Evolutionary conservation across 345 rosid species (phyloP).

Genomic region (Turritis glabra): DNA sequence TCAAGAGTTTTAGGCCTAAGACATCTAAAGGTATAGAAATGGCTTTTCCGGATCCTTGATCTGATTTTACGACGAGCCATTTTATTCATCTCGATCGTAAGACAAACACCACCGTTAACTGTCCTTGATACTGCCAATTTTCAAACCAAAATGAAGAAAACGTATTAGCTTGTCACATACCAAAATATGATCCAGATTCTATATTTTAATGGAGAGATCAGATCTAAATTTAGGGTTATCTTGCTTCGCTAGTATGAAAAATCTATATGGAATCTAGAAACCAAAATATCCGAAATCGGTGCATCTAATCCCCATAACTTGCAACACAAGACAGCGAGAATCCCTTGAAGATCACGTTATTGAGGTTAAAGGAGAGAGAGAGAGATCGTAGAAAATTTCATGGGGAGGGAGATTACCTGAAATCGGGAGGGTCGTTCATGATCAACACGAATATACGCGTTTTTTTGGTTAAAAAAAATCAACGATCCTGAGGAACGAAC

Average conservation of each 20-base stretch:
- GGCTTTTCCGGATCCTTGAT: conserved; percentile 67
- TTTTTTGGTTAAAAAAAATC: neutral
- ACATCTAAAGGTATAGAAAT: conserved; percentile 70
- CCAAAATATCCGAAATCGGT: neutral
- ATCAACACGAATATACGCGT: conserved; percentile 27
- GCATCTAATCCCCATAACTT: conserved; percentile 19
- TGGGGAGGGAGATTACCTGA: conserved; percentile 30
- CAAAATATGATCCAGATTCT: neutral
- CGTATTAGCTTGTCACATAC: neutral
- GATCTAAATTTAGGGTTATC: no score
- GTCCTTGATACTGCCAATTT: conserved; percentile 5
- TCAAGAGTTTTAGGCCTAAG: conserved; percentile 37
- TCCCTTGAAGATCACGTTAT: neutral
- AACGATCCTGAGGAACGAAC: neutral
- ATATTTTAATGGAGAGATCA: no score
- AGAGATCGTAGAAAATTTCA: neutral
- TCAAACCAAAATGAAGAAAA: neutral
- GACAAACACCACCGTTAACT: conserved; percentile 8
- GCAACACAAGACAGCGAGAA: conserved; percentile 28
- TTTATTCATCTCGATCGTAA: conserved; percentile 16
- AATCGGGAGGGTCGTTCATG: conserved; percentile 30
- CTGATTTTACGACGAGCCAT: conserved; percentile 81
- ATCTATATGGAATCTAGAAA: neutral
- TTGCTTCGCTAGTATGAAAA: neutral
- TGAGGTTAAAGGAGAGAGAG: neutral